phyloP scores from a whole-genome alignment of 306 rosid genomes.

The Abrus pulchellus region DNA sequence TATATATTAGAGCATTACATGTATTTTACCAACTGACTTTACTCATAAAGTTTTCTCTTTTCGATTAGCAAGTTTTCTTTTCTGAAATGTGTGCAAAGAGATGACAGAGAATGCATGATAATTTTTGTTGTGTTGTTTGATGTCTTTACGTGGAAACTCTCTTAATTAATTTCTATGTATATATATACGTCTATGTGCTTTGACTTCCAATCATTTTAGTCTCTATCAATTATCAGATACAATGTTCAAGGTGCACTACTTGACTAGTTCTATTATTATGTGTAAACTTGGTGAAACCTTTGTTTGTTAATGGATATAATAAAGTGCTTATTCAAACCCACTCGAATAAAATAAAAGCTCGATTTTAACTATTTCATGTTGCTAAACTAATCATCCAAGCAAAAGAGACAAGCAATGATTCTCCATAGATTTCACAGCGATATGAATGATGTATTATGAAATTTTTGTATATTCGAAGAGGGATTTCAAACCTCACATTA shows the following conservation, averaged over 20 bases:
- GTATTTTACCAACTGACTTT: neutral
- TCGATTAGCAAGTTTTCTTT: neutral
- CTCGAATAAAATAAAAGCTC: neutral
- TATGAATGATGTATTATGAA: neutral
- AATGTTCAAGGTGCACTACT: neutral
- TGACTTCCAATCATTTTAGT: conserved; percentile 26
- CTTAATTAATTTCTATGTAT: neutral
- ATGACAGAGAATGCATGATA: neutral
- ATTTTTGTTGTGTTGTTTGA: conserved; percentile 12
- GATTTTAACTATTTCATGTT: neutral
- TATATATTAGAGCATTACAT: neutral
- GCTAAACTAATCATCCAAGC: neutral
- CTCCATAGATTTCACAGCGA: neutral
- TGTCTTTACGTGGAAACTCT: conserved; percentile 1
- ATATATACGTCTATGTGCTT: neutral
- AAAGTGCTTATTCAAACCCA: neutral
- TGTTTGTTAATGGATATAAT: neutral
- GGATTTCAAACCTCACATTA: neutral
- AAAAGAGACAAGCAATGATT: neutral
- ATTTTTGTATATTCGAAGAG: neutral
- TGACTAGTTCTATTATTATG: conserved; percentile 1
- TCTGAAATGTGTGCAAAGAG: neutral
- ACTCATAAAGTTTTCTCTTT: conserved; percentile 28
- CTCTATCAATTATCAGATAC: conserved; percentile 8
- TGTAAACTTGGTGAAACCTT: neutral